Percentiles rank a stretch among this genome's conserved stretches.
Conservation (phyloP, 2,329 filamentous ascomycete species). For the Aspergillus transmontanensis region DNA sequence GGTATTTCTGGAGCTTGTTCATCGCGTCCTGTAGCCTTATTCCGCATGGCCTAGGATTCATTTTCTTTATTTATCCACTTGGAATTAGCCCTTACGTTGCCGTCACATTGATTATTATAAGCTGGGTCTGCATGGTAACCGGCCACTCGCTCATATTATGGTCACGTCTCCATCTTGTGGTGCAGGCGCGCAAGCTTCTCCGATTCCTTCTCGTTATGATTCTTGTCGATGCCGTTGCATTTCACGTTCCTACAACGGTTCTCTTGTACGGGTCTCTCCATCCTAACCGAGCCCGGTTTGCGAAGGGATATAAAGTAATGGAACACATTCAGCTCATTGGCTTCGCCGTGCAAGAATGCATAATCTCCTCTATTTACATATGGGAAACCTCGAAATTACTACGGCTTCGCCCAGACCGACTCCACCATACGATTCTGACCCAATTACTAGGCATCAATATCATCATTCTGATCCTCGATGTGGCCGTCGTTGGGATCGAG, state of each 20-base stretch:
- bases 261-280: constrained; percentile 48
- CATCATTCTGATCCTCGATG: constrained; percentile 48
- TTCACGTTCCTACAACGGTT: constrained; percentile 56
- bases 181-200: constrained; percentile 50
- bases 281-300: constrained; percentile 1
- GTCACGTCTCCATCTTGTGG: constrained; percentile 62
- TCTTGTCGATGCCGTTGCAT: constrained; percentile 53
- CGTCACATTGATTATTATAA: constrained; percentile 49
- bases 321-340: constrained; percentile 45
- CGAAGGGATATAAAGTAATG: constrained; percentile 42
- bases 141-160: constrained; percentile 64
- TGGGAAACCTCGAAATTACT: constrained; percentile 53
- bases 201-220: constrained; percentile 59
- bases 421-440: constrained; percentile 44
- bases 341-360: constrained; percentile 46
- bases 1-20: constrained; percentile 5
- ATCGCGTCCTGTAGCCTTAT: constrained; percentile 26
- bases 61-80: constrained; percentile 38
- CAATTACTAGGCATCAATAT: constrained; percentile 52
- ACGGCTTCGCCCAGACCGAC: constrained; percentile 24
- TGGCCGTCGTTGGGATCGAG: constrained; percentile 44
- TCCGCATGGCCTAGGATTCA: constrained; percentile 36
- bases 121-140: constrained; percentile 62
- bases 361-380: constrained; percentile 53
- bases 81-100: constrained; percentile 30